Percentiles rank a stretch among this genome's conserved stretches.
These are phyloP conservation scores for Trichoderma guizhouense DNA, from an alignment of 2,329 filamentous ascomycete species.

Conservation along the genomic window DNA sequence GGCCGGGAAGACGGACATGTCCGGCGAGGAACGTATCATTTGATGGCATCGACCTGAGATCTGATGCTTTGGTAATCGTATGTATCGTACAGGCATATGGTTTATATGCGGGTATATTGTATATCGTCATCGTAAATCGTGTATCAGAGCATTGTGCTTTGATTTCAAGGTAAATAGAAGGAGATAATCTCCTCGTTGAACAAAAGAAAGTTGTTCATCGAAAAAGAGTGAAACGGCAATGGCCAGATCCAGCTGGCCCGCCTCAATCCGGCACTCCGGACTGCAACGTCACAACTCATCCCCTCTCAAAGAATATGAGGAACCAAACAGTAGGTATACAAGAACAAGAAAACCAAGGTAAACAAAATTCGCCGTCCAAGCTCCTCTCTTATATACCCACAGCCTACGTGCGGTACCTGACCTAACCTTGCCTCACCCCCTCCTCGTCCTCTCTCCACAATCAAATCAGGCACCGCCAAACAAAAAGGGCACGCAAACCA, in stretches of 20 bases:
- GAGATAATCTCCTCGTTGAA: background rate
- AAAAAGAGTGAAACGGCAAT: background rate
- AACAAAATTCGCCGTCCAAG: background rate
- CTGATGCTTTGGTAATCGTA: background rate
- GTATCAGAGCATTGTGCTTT: background rate
- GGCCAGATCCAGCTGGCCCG: background rate
- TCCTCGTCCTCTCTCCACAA: background rate
- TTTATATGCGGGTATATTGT: background rate
- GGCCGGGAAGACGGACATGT: background rate
- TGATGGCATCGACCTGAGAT: background rate
- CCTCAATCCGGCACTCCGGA: background rate
- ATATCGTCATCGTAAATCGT: background rate
- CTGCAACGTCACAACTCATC: background rate
- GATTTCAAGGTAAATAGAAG: background rate
- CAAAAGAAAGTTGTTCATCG: background rate
- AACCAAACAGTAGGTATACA: background rate
- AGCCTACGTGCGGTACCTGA: background rate
- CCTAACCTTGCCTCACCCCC: background rate
- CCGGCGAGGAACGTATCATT: conserved; percentile 7
- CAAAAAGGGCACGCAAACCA: background rate
- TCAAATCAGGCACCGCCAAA: background rate
- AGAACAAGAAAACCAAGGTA: background rate
- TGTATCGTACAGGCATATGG: background rate
- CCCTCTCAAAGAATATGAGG: background rate
- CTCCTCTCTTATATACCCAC: background rate